Percentiles rank a stretch among this genome's conserved stretches.
Evolutionary conservation across 129 eudicot species (phyloP).

Genomic region (Apium graveolens): DNA sequence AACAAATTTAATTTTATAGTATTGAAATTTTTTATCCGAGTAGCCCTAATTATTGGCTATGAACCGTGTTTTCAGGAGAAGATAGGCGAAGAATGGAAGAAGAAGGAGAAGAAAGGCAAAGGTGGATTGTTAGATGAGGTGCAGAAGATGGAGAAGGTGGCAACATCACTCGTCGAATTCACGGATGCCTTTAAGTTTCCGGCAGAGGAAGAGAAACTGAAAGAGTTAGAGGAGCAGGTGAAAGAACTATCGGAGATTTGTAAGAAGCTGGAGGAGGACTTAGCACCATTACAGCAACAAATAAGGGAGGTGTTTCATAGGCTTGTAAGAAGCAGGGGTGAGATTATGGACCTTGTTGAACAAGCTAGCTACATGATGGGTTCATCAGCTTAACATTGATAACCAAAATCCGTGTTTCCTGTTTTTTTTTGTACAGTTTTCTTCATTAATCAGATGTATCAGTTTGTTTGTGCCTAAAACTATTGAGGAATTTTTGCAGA

Average conservation of each 20-base stretch:
- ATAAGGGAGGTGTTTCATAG: conserved; percentile 79
- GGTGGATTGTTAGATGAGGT: conserved; percentile 69
- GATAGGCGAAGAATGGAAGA: conserved; percentile 84
- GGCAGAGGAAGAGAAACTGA: conserved; percentile 56
- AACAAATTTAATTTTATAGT: no score
- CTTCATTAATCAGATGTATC: background rate
- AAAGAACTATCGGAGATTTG: conserved; percentile 65
- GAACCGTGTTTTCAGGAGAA: conserved; percentile 36
- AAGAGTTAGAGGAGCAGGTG: conserved; percentile 52
- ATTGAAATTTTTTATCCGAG: background rate
- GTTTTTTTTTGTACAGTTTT: background rate
- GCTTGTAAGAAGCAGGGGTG: conserved; percentile 74
- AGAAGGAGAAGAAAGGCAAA: conserved; percentile 79
- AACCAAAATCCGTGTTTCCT: background rate
- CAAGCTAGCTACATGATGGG: conserved; percentile 42
- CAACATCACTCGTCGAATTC: conserved; percentile 41
- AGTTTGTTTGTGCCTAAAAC: background rate
- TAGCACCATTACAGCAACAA: conserved; percentile 54
- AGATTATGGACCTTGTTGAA: conserved; percentile 68
- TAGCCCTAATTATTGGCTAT: background rate
- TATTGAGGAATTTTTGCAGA: background rate
- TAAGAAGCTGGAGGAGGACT: conserved; percentile 62
- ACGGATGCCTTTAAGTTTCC: conserved; percentile 59
- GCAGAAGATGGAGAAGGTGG: conserved; percentile 58
- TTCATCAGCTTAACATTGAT: conserved; percentile 38